phyloP scores from a whole-genome alignment of 2,329 filamentous ascomycete genomes.

The Metarhizium guizhouense region DNA sequence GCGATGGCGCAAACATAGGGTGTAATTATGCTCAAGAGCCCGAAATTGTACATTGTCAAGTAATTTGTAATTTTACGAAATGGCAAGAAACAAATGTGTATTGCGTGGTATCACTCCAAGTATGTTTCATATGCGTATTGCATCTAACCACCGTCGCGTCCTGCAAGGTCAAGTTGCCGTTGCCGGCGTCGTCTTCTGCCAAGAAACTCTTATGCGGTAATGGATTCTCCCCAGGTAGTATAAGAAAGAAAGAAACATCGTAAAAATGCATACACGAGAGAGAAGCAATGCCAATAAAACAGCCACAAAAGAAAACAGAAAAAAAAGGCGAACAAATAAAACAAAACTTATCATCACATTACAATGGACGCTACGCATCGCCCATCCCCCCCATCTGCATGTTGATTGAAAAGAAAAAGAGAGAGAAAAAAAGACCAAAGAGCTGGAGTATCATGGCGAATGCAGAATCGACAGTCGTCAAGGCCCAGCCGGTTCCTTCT shows the following conservation, averaged over 20 bases:
- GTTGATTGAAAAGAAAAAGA: background rate
- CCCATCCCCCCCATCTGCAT: background rate
- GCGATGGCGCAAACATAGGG: too few relatives aligned
- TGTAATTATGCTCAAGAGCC: too few relatives aligned
- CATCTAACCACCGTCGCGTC: background rate
- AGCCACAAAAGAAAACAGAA: background rate
- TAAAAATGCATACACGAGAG: background rate
- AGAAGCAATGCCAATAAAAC: background rate
- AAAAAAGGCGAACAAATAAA: background rate
- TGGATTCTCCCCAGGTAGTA: background rate
- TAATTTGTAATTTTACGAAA: too few relatives aligned
- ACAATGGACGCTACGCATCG: background rate
- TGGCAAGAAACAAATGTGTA: background rate
- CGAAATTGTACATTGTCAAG: too few relatives aligned
- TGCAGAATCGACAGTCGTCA: background rate
- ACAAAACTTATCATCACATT: background rate
- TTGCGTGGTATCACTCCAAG: background rate
- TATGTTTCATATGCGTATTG: background rate
- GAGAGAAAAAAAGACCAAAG: background rate
- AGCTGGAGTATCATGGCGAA: background rate
- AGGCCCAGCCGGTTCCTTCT: background rate
- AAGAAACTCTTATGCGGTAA: background rate
- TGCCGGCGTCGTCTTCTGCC: slow-evolving; percentile 1
- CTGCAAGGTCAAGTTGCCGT: background rate
- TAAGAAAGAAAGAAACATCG: background rate